Evolutionary conservation across 1,284 basidiomycete species (phyloP).

Genomic region (Puccinia brachypodii): DNA sequence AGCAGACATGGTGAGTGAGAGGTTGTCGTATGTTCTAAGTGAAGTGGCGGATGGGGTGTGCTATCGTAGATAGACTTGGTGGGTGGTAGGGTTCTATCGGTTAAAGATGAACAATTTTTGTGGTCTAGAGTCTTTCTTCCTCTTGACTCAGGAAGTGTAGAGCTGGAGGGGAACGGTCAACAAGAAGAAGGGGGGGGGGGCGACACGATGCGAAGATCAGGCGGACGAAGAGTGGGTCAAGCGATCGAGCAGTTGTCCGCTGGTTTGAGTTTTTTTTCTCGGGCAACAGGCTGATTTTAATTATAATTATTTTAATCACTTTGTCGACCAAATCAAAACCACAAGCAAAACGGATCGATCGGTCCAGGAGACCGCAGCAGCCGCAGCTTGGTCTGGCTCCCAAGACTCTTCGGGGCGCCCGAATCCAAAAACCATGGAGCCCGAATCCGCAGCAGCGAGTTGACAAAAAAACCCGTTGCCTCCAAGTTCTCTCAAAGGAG

Average conservation of each 20-base stretch:
- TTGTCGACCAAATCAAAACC: not conserved
- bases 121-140: not conserved
- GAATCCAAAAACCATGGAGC: too few species aligned
- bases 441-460: too few species aligned
- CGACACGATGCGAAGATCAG: too few species aligned
- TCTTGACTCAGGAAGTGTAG: not conserved
- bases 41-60: not conserved
- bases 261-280: not conserved
- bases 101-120: not conserved
- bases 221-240: too few species aligned
- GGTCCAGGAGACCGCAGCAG: not conserved
- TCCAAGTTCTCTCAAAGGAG: too few species aligned
- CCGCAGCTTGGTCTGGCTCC: not conserved
- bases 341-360: not conserved
- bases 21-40: not conserved
- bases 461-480: too few species aligned
- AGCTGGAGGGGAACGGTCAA: not conserved
- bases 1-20: slow-evolving; percentile 2
- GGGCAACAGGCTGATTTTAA: too few species aligned
- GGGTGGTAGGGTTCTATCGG: not conserved
- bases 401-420: too few species aligned
- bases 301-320: not conserved
- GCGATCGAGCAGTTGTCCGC: not conserved
- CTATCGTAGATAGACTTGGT: not conserved
- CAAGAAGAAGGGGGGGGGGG: not conserved